Base-by-base conservation (phyloP, 2,329 filamentous ascomycete genomes). In the Pseudogymnoascus sp. region DNA sequence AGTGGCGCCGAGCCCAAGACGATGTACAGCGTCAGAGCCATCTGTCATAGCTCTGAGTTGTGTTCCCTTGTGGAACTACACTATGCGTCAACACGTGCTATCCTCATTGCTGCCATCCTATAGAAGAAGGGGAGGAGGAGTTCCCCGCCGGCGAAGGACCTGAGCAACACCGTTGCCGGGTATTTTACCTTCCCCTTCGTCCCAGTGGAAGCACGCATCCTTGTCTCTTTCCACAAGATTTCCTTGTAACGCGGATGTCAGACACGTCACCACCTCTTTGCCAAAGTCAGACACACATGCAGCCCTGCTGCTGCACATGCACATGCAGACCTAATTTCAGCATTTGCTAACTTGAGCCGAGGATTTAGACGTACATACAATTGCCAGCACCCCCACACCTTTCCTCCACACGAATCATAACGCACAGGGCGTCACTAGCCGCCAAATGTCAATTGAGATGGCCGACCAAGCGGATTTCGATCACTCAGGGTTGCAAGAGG, bases 401-500 rank as follows among this genome's bases (percentile, higher is more conserved):
- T 22, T 14, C 41, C 57, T 57, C 41, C 66, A 68, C 69, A 20
- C 57, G 66, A 70, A 68, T 70, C 67, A 68, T 62, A 64, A 65
- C 62, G 61, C 64, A 66, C 62, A 66, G 58, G 64, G 62, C 62
- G 62, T 67, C 65, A 67, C 65, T 57, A 66, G 62, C 63, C 28
- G 59, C 11, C 59, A 39, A 60, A 64, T 63, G 60, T 61, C 62
- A 39, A 41, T 65, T 60, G 61, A 65, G 62, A 72, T 72, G 70
- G 67, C 70, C 59, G 70, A 72, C 61, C 60, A 63, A 32, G 68
- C 70, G 64, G 70, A 72, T 63, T 67, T 72, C 62, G 70, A 71
- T 61, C 67, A 70, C 60, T 70, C 69, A 47, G 70, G 70, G 61
- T 67, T 73, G 65, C 70, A 72, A 64, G 68, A 73, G 57, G 70